A percentile compares a stretch with the other conserved stretches of the same genome.
Conservation (phyloP, 2,329 filamentous ascomycete species). For the Escovopsis sp. region DNA sequence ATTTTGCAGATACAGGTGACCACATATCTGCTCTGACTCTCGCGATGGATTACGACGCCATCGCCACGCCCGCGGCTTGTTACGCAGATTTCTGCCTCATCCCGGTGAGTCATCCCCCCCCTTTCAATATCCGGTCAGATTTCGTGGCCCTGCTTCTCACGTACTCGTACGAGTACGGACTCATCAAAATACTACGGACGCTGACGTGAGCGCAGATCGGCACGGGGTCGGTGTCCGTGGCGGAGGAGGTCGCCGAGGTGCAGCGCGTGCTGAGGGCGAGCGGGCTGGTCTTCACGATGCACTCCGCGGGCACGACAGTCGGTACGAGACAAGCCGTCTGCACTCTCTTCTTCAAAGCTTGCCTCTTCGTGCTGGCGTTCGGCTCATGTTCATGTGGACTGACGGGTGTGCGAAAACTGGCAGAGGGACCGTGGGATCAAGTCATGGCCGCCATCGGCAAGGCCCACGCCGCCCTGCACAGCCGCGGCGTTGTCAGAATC, state of each 20-base stretch:
- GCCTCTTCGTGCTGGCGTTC: no score
- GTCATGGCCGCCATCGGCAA: conserved; percentile 79
- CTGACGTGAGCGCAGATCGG: conserved; percentile 44
- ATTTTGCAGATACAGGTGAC: not conserved
- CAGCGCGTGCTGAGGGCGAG: conserved; percentile 72
- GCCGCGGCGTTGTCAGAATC: conserved; percentile 63
- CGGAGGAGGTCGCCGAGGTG: conserved; percentile 74
- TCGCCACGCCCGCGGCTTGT: conserved; percentile 57
- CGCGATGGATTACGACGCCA: conserved; percentile 29
- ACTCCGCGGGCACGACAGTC: conserved; percentile 84
- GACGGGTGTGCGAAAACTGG: no score
- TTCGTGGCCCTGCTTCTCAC: not conserved
- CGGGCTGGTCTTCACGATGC: conserved; percentile 74
- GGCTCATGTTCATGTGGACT: no score
- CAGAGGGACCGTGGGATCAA: conserved; percentile 84
- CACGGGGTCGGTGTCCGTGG: conserved; percentile 60
- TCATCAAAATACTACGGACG: no score
- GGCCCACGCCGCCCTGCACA: conserved; percentile 64
- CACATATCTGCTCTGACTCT: not conserved
- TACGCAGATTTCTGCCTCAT: conserved; percentile 88
- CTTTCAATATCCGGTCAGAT: not conserved
- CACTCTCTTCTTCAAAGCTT: conserved; percentile 1
- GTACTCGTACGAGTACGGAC: no score
- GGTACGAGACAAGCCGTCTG: conserved; percentile 33
- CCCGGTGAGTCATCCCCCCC: conserved; percentile 38